phyloP scores from a whole-genome alignment of 2,329 filamentous ascomycete genomes.

The Monosporascus sp. region DNA sequence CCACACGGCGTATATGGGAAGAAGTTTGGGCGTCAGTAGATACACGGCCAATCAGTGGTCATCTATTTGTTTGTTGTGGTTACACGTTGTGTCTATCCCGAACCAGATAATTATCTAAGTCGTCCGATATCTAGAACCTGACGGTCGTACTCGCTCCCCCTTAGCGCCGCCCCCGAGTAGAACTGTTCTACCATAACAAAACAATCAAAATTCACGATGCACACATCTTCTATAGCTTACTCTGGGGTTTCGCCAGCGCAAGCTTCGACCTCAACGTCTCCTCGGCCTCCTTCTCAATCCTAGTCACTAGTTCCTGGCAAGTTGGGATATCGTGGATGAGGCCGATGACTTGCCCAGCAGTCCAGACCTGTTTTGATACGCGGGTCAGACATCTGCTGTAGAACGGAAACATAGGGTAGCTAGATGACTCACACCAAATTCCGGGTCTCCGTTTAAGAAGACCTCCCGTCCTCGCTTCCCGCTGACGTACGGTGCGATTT shows the following conservation, averaged over 20 bases:
- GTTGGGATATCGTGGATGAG: conserved; percentile 80
- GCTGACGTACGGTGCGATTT: conserved; percentile 82
- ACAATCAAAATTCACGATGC: not conserved
- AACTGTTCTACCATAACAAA: not conserved
- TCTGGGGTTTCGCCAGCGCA: conserved; percentile 48
- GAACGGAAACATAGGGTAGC: not conserved
- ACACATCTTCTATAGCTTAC: conserved; percentile 49
- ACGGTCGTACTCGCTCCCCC: no score
- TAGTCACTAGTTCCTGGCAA: conserved; percentile 61
- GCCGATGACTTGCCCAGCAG: conserved; percentile 90
- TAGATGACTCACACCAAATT: conserved; percentile 69
- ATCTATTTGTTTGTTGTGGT: no score
- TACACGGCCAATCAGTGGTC: no score
- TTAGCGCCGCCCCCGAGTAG: no score
- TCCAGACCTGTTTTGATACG: conserved; percentile 68
- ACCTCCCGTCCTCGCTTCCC: conserved; percentile 89
- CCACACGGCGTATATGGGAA: no score
- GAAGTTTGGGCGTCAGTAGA: no score
- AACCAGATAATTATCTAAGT: no score
- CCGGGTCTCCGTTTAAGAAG: conserved; percentile 84
- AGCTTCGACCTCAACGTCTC: conserved; percentile 57
- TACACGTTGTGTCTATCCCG: no score
- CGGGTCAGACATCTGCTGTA: not conserved
- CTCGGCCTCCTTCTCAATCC: conserved; percentile 75
- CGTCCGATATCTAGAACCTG: no score